Base-by-base conservation (phyloP, 1,284 basidiomycete species). In the Porogramme epimiltina region DNA sequence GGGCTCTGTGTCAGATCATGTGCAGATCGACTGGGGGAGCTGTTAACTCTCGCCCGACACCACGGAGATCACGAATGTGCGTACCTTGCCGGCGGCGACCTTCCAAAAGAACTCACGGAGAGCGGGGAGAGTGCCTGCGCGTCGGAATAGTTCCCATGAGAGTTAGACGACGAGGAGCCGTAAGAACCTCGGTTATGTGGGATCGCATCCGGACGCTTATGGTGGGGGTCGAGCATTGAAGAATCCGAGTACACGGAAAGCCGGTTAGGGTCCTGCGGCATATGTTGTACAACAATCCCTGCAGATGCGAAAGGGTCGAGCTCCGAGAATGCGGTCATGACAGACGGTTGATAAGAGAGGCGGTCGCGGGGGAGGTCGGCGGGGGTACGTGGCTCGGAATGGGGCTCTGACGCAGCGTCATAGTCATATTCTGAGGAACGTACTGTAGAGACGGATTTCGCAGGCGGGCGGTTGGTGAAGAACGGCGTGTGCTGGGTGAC, bases 291-390 rank as follows among this genome's bases (percentile, higher is more conserved):
- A 26, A 77, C 66, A 36, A 81, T 71, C 44, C 73, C 72, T 43
- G 74, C 72, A 16, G 78, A 74, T 31, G 81, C 81, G 58, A 87
- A 86, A 5, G 84, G 84, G 68, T 87, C 84, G 11, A 71, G 56
- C 58, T 86, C 84, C 18, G 82, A 80, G 31, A 85, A 73, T 6
- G 34, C 34, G 8, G 83, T 84, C 49, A 85, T 66, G 47, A 87
- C 68, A 5, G 84, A 86, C 36, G 77, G 77, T 42, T 79, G 76
- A 51, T 73, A 72, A 19, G 67, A 68, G 24, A 59, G 54, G 34
- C 69, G 62, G 53, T 76, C 60, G 42, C 64, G 54, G 16, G 69
- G 70, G 24, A 61, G 64, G 59, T 85, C 84, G 10, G 73, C 69
- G 4, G 84, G 83, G 10, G 82, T 83, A 34, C 70, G 69, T 11